These are phyloP conservation scores for Candolleomyces eurysporus DNA, from an alignment of 768 basidiomycete species.

Conservation along the genomic window DNA sequence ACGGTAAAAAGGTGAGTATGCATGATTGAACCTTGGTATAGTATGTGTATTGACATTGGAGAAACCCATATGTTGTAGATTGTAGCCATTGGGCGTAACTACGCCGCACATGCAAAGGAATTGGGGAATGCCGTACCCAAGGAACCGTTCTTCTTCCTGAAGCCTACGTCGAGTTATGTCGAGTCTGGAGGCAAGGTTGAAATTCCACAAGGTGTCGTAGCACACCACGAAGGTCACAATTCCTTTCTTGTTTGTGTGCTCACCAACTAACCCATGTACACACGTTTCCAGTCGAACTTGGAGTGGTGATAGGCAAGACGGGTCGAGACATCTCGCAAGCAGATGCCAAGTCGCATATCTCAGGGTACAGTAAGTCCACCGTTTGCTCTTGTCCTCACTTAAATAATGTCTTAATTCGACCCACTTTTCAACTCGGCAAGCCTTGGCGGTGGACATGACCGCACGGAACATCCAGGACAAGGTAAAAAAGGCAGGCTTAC, in stretches of 20 bases:
- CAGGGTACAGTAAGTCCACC: slow-evolving; percentile 77
- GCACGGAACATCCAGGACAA: slow-evolving; percentile 93
- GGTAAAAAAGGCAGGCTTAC: slow-evolving; percentile 90
- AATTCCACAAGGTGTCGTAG: slow-evolving; percentile 78
- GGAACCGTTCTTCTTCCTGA: slow-evolving; percentile 98
- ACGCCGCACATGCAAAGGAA: slow-evolving; percentile 88
- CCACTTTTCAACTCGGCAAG: slow-evolving; percentile 35
- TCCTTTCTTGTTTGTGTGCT: background rate
- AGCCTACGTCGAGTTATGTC: slow-evolving; percentile 91
- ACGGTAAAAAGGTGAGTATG: slow-evolving; percentile 34
- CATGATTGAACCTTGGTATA: background rate
- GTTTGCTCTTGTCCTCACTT: slow-evolving; percentile 1
- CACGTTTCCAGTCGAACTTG: slow-evolving; percentile 76
- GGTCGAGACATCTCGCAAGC: slow-evolving; percentile 79
- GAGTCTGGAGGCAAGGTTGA: slow-evolving; percentile 75
- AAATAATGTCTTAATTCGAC: slow-evolving; percentile 5
- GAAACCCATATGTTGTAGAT: slow-evolving; percentile 47
- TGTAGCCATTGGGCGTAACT: slow-evolving; percentile 95
- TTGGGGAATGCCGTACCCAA: slow-evolving; percentile 84
- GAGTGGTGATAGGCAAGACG: slow-evolving; percentile 88
- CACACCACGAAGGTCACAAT: slow-evolving; percentile 84
- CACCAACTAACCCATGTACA: background rate
- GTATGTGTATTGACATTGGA: background rate
- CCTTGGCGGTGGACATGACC: slow-evolving; percentile 94
- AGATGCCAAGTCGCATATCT: slow-evolving; percentile 74